Conservation (phyloP, 78 protist species). For the Dictyostelium discoideum region dicty_2.7 NC_007091.3:4254001-4254500, state of each 20-base stretch:
- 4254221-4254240: background rate
- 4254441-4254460: background rate
- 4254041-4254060: slow-evolving; percentile 20
- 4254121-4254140: background rate
- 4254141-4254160: background rate
- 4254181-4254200: background rate
- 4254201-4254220: background rate
- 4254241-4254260: background rate
- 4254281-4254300: slow-evolving; percentile 32
- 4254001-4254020: background rate
- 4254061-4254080: background rate
- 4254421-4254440: background rate
- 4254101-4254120: background rate
- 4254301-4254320: background rate
- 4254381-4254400: background rate
- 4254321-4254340: background rate
- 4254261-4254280: slow-evolving; percentile 66
- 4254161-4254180: background rate
- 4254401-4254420: background rate
- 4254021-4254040: slow-evolving; percentile 43
- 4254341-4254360: background rate
- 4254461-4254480: background rate
- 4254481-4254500: slow-evolving; percentile 10
- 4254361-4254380: background rate
- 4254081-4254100: background rate